Evolutionary conservation across 2,329 filamentous ascomycete species (phyloP).

Genomic region (Arachnopeziza araneosa): DNA sequence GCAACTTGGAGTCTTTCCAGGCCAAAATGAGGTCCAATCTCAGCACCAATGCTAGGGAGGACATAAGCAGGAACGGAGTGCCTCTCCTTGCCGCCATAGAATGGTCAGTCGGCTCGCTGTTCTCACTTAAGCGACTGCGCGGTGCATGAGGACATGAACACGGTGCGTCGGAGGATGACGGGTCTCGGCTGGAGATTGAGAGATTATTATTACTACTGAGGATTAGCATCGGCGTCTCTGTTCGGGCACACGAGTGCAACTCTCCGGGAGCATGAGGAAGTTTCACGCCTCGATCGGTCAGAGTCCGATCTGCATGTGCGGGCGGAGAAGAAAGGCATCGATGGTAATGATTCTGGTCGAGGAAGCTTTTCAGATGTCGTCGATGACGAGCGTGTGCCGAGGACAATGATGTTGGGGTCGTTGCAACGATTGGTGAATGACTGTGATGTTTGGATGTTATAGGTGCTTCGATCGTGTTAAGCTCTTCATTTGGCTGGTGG

Average conservation of each 20-base stretch:
- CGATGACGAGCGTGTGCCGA: neutral
- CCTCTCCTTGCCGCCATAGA: neutral
- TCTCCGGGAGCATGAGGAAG: neutral
- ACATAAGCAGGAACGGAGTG: neutral
- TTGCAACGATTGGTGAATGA: neutral
- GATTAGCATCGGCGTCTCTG: neutral
- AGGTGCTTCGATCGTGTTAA: neutral
- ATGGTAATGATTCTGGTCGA: too few species aligned
- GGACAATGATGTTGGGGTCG: too few species aligned
- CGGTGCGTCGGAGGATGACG: slow-evolving; percentile 2
- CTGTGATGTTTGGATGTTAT: neutral
- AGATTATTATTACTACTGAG: neutral
- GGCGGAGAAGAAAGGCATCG: neutral
- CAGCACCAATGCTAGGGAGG: neutral
- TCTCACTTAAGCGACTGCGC: neutral
- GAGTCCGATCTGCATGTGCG: neutral
- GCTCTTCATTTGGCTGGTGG: neutral
- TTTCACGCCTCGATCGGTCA: neutral
- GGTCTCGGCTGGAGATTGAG: neutral
- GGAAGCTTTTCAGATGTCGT: neutral
- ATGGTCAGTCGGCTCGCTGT: neutral
- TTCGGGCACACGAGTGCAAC: neutral
- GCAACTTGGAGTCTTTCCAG: neutral
- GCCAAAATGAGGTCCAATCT: neutral
- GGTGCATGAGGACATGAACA: neutral